A percentile compares a stretch with the other conserved stretches of the same genome.
Conservation (phyloP, 2,329 filamentous ascomycete species). For the Fusarium nurragi region DNA sequence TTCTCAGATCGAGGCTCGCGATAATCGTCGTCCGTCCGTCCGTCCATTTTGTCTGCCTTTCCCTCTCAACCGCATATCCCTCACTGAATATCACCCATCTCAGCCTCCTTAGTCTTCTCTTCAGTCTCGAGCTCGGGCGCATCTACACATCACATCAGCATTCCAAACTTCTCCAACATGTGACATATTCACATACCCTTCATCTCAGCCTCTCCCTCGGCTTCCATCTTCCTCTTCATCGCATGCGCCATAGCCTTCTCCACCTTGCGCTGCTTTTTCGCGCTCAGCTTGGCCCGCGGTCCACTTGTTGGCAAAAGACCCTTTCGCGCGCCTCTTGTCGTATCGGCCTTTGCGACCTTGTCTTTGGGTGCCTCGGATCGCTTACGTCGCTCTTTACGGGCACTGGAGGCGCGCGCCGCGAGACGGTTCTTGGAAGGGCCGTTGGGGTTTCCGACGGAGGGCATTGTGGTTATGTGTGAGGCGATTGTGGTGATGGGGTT, state of each 20-base stretch:
- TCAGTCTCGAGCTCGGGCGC: constrained; percentile 35
- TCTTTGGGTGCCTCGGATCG: constrained; percentile 50
- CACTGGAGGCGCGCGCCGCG: constrained; percentile 56
- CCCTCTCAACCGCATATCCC: not conserved
- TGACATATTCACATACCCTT: constrained; percentile 50
- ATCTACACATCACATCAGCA: constrained; percentile 29
- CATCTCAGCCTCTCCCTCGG: constrained; percentile 61
- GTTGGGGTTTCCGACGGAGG: constrained; percentile 68
- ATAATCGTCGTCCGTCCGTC: not conserved
- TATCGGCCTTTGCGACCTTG: constrained; percentile 55
- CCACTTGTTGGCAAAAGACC: constrained; percentile 67
- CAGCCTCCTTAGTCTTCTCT: constrained; percentile 41
- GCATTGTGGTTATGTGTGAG: constrained; percentile 51
- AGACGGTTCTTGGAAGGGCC: constrained; percentile 63
- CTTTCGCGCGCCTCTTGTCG: constrained; percentile 59
- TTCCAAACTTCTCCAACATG: not conserved
- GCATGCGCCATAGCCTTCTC: constrained; percentile 64
- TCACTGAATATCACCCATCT: constrained; percentile 44
- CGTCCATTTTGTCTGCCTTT: not conserved
- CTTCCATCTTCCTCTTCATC: constrained; percentile 61
- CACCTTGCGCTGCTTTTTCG: constrained; percentile 66
- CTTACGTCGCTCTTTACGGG: constrained; percentile 57
- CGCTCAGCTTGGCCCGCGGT: constrained; percentile 60
- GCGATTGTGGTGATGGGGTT: constrained; percentile 11
- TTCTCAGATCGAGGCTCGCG: not conserved